Conservation (phyloP, 345 rosid genomes). For the Erysimum cheiranthoides region DNA sequence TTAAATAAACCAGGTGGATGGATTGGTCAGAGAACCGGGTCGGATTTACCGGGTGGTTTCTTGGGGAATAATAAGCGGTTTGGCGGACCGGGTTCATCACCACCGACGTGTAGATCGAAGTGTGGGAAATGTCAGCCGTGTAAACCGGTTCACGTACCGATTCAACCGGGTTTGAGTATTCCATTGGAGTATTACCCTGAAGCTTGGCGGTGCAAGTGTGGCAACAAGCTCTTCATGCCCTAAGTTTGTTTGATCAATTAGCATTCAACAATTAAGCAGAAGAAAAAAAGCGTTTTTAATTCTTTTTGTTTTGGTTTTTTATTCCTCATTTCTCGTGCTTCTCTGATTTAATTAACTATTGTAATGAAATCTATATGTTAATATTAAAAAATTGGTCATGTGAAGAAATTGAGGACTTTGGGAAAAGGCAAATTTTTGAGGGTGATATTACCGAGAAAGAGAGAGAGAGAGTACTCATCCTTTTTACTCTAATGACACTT, state of each 20-base stretch:
- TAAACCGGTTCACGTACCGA: conserved; percentile 84
- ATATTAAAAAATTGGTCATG: conserved; percentile 32
- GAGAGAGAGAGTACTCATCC: conserved; percentile 8
- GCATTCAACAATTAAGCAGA: conserved; percentile 21
- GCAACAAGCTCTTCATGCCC: conserved; percentile 80
- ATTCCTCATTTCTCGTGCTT: neutral
- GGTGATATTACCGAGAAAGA: conserved; percentile 38
- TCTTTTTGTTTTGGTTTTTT: conserved; percentile 30
- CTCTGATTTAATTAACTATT: conserved; percentile 32
- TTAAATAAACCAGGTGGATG: conserved; percentile 45
- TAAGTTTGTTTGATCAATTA: conserved; percentile 35
- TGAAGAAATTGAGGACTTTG: conserved; percentile 32
- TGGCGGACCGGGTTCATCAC: conserved; percentile 75
- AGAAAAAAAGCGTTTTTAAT: neutral
- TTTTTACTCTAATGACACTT: conserved; percentile 29
- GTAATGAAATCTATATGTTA: conserved; percentile 32
- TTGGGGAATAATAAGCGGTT: conserved; percentile 55
- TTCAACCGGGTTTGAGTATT: conserved; percentile 70
- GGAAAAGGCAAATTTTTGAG: neutral
- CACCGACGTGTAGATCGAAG: conserved; percentile 89
- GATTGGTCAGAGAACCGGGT: conserved; percentile 42
- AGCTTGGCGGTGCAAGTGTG: conserved; percentile 99
- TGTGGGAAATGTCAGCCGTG: conserved; percentile 88
- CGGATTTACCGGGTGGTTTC: conserved; percentile 37
- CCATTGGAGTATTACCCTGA: conserved; percentile 96